A percentile compares a stretch with the other conserved stretches of the same genome.
Evolutionary conservation across 2,329 filamentous ascomycete genomes (phyloP).

Genomic region (Chaetomium globosum): DNA sequence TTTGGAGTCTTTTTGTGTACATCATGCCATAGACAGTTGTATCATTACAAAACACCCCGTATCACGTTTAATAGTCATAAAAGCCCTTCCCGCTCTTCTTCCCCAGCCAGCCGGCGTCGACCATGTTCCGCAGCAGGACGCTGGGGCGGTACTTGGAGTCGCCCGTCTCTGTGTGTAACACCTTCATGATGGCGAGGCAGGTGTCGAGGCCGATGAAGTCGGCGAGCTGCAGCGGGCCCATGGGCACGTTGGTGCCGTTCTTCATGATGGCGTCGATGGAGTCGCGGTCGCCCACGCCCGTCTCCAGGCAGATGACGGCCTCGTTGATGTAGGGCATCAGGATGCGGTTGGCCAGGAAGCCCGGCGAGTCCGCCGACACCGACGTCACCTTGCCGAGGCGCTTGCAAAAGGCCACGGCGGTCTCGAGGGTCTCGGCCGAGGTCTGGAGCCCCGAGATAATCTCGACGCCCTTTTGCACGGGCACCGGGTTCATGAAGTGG

Average conservation of each 20-base stretch:
- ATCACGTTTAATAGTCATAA: conserved; percentile 72
- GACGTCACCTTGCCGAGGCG: conserved; percentile 92
- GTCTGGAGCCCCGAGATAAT: conserved; percentile 96
- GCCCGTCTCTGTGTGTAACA: conserved; percentile 85
- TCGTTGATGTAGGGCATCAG: conserved; percentile 99
- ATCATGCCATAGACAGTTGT: background rate
- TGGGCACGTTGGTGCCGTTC: conserved; percentile 97
- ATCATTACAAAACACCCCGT: background rate
- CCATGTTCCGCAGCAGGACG: conserved; percentile 88
- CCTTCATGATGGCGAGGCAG: conserved; percentile 95
- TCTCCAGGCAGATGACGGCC: conserved; percentile 93
- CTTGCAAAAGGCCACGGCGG: conserved; percentile 81
- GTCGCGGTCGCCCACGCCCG: conserved; percentile 82
- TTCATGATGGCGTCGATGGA: conserved; percentile 99
- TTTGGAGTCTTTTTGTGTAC: background rate
- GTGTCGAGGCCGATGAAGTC: conserved; percentile 98
- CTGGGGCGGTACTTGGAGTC: conserved; percentile 95
- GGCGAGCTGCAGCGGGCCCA: conserved; percentile 90
- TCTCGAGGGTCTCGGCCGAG: conserved; percentile 76
- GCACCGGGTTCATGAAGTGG: conserved; percentile 99
- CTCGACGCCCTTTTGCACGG: conserved; percentile 94
- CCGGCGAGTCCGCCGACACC: conserved; percentile 83
- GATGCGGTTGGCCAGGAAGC: conserved; percentile 94
- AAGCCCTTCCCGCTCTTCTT: conserved; percentile 98
- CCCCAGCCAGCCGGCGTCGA: conserved; percentile 94